Percentiles rank a stretch among this genome's conserved stretches.
These are phyloP conservation scores for Blastobotrys terrestris DNA, from an alignment of 805 yeast genomes.

Conservation along the genomic window DNA sequence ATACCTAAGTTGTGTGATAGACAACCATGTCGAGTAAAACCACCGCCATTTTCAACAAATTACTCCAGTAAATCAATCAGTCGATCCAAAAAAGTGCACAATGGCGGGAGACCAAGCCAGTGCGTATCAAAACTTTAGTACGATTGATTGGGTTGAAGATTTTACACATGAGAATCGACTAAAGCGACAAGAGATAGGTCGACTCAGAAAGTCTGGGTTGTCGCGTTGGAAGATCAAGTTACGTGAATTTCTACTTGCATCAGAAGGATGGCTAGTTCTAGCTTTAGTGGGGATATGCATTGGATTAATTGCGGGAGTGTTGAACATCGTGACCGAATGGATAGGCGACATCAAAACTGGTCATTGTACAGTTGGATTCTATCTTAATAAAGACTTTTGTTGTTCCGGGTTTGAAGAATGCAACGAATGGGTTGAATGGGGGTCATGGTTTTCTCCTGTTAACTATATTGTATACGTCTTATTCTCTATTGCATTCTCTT, in stretches of 20 bases:
- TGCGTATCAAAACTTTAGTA: neutral
- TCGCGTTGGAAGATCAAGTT: constrained; percentile 4
- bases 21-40: neutral
- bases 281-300: constrained; percentile 68
- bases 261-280: constrained; percentile 66
- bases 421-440: constrained; percentile 64
- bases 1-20: neutral
- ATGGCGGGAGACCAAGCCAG: neutral
- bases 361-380: constrained; percentile 62
- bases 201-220: neutral
- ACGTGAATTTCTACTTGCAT: constrained; percentile 23
- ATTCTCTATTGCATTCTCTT: constrained; percentile 56
- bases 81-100: neutral
- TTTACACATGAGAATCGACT: constrained; percentile 32
- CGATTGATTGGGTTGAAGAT: constrained; percentile 55
- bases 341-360: constrained; percentile 76
- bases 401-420: constrained; percentile 65
- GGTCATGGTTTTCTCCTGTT: constrained; percentile 33
- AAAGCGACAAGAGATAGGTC: constrained; percentile 9
- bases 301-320: constrained; percentile 76
- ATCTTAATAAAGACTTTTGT: constrained; percentile 71
- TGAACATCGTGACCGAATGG: constrained; percentile 82
- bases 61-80: neutral
- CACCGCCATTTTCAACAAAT: neutral
- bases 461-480: constrained; percentile 51